Evolutionary conservation across 805 yeast species (phyloP).

Genomic region (Nematodospora valgi): DNA sequence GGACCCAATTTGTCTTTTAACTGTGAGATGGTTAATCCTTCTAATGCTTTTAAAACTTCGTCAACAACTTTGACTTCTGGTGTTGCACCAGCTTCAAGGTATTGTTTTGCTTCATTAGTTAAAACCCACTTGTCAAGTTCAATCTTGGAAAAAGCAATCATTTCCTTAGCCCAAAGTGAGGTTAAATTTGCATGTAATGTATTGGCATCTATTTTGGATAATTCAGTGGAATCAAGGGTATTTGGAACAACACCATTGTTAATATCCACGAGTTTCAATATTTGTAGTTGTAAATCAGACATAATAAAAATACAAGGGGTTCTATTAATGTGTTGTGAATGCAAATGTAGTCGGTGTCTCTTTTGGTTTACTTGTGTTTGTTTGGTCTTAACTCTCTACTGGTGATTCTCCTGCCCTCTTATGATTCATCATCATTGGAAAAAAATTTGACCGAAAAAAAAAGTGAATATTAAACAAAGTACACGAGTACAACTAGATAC

Average conservation of each 20-base stretch:
- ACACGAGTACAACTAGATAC: too few species aligned
- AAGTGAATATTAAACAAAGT: too few species aligned
- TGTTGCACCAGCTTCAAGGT: slow-evolving; percentile 69
- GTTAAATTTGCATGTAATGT: slow-evolving; percentile 77
- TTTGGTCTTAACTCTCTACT: not conserved
- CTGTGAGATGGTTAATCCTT: slow-evolving; percentile 79
- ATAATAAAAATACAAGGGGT: too few species aligned
- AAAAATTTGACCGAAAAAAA: too few species aligned
- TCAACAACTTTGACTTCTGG: slow-evolving; percentile 81
- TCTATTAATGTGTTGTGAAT: too few species aligned
- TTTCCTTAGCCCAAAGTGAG: slow-evolving; percentile 79
- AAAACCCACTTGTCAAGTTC: slow-evolving; percentile 76
- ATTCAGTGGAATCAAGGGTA: slow-evolving; percentile 53
- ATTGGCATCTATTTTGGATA: slow-evolving; percentile 64
- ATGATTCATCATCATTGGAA: too few species aligned
- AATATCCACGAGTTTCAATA: slow-evolving; percentile 58
- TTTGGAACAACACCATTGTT: slow-evolving; percentile 54
- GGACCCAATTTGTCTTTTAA: slow-evolving; percentile 70
- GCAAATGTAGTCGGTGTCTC: too few species aligned
- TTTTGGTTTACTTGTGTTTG: too few species aligned
- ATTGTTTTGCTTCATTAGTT: slow-evolving; percentile 79
- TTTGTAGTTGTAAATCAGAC: slow-evolving; percentile 64
- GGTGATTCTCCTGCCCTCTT: too few species aligned
- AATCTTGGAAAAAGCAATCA: slow-evolving; percentile 68
- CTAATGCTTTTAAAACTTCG: slow-evolving; percentile 70